These are phyloP conservation scores for Ambrosia artemisiifolia DNA, from an alignment of 129 eudicot genomes.

Conservation along the genomic window DNA sequence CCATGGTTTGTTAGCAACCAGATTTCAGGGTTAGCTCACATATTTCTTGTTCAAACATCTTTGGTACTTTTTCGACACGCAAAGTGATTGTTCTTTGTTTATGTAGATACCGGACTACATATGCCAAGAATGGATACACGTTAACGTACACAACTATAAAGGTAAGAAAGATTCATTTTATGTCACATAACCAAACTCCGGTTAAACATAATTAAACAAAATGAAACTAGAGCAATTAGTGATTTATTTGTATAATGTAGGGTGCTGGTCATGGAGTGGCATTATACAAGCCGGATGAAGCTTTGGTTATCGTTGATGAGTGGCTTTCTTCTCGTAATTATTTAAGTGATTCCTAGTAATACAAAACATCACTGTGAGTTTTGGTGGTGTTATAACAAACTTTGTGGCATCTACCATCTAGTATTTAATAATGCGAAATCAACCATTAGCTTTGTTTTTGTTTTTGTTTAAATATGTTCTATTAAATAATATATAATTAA, in stretches of 20 bases:
- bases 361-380: too few relatives aligned
- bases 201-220: background rate
- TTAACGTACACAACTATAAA: conserved; percentile 11
- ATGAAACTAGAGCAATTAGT: background rate
- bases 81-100: background rate
- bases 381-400: too few relatives aligned
- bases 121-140: conserved; percentile 3
- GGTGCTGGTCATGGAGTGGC: background rate
- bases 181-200: too few relatives aligned
- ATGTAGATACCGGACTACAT: conserved; percentile 5
- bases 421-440: too few relatives aligned
- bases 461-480: too few relatives aligned
- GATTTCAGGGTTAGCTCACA: background rate
- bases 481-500: too few relatives aligned
- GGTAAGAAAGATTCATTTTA: background rate
- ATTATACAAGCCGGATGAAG: background rate
- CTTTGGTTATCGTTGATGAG: background rate
- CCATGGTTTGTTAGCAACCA: background rate
- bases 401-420: too few relatives aligned
- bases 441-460: too few relatives aligned
- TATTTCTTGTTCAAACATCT: background rate
- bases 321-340: conserved; percentile 1
- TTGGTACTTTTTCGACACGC: background rate
- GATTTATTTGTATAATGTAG: background rate
- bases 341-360: background rate